These are phyloP conservation scores for Fusarium tuaranense DNA, from an alignment of 2,329 filamentous ascomycete species.

Conservation along the genomic window DNA sequence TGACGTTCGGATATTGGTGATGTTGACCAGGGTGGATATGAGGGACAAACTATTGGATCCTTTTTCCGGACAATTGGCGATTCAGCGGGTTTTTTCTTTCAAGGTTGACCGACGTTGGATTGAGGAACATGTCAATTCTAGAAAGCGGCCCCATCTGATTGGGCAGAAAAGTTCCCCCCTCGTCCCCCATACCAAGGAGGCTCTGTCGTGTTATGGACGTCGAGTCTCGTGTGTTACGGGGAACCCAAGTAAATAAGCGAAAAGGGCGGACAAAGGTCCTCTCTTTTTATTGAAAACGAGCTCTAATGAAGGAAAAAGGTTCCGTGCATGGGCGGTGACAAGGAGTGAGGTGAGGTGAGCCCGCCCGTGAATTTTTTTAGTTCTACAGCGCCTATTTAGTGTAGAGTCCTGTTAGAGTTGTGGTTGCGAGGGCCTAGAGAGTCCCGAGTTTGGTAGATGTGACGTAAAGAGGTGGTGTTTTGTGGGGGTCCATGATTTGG, in stretches of 20 bases:
- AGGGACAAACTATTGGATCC: not conserved
- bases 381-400: not conserved
- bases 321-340: conserved; percentile 24
- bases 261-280: not conserved
- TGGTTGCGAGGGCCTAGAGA: not conserved
- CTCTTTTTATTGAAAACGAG: not conserved
- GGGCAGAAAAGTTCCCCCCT: conserved; percentile 47
- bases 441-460: not conserved
- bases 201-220: conserved; percentile 12
- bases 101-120: conserved; percentile 12
- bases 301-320: conserved; percentile 16
- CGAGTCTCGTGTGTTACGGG: not conserved
- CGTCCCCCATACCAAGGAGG: conserved; percentile 1
- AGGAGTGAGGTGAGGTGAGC: not conserved
- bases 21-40: not conserved
- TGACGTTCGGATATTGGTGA: not conserved
- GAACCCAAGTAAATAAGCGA: not conserved
- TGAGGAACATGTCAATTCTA: not conserved
- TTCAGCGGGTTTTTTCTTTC: not conserved
- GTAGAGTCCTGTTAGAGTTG: not conserved
- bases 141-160: conserved; percentile 35
- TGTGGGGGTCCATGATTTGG: not conserved
- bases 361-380: not conserved
- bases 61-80: not conserved
- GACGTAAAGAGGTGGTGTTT: not conserved